Base-by-base conservation (phyloP, 2,329 filamentous ascomycete species). In the Cordyceps javanica region DNA sequence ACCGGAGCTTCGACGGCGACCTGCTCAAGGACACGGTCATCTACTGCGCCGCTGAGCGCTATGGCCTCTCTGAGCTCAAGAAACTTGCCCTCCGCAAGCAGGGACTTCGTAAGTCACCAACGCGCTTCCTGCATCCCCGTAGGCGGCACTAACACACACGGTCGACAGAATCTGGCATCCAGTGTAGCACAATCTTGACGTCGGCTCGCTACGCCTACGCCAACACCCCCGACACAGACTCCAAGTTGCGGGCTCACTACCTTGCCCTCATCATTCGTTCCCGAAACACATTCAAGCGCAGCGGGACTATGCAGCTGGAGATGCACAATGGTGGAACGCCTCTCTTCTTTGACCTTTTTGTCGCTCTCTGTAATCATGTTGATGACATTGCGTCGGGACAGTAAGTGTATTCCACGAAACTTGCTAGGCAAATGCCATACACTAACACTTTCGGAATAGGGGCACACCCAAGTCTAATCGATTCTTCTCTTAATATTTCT, bases 231-330 rank as follows among this genome's bases (percentile, higher is more conserved):
- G 90, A 96, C 69, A 89, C 80, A 23, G 92, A 96, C 76, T 93
- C 89, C n/a, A 92, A 92, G 73, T 80, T 96, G 55, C 83, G 92
- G 59, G 91, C 91, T 25, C 91, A 96, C 73, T 97, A 96, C 66
- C 85, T 96, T 38, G 91, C 92, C 19, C 84, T 96, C 68, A 96
- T 96, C 73, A 95, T 96, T 69, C 86, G 91, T 63, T 90, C 88
- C 65, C 84, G 92, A 63, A 82, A 83, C 68, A 96, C 90, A 2
- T 96, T 97, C 75, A 96, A 96, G 79, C 82, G 90, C 57, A 96
- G 91, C 72, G 91, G 91, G 56, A 96, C 91, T 3, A 96, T 96
- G 91, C 92, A 96, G 74, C 83, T 90, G 64, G 91, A 96, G 76
- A 96, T 97, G 91, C 89, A 89, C 71, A 83, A 85, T 61, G 92